Base-by-base conservation (phyloP, 108 stramenopile species). In the Cyclotella kingstonii region DNA sequence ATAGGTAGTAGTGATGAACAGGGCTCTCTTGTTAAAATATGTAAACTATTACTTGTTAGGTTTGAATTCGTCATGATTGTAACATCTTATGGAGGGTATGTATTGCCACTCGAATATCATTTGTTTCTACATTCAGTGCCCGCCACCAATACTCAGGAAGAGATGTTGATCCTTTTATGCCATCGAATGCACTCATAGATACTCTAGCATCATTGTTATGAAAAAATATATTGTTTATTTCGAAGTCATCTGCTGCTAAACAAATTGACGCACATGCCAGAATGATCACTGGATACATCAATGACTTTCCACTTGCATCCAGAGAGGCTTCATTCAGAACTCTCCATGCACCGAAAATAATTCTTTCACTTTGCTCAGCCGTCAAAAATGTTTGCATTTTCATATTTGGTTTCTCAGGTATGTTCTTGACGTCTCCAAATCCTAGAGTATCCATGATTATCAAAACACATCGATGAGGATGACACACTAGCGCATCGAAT, bases 381-480 rank as follows among this genome's bases (percentile, higher is more conserved):
- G 26, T 68, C 27, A 69, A 51, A 12, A 61, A 46, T 36, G 46
- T 63, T 39, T 42, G 48, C 7, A 26, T n/a, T 18, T 54, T 63
- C 18, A 17, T 36, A 14, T 5, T 35, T 34, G 15, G 33, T 23
- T 4, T 50, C 54, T 33, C 21, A 55, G 39, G 2, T 54, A 21
- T 39, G 15, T 35, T 41, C 19, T 21, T 34, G 5, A 27, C 23
- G 8, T 19, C 44, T 50, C 2, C 68, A 44, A 71, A 76, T 21
- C 65, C 53, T 17, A 77, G 29, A 28, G 63, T 66, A 26, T 77
- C 76, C 76, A 71, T 72, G 4, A 72, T 35, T 17, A 70, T 38
- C 29, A 68, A 41, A 12, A 89, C 84, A 39, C 80, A 82, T 41
- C 90, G 80, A 57, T 92, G 84, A 2, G 90, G 90, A 70, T 82